Evolutionary conservation across 768 basidiomycete genomes (phyloP), one percentile per base, ranked within the genome.

Genomic region (Pholiota conissans): DNA sequence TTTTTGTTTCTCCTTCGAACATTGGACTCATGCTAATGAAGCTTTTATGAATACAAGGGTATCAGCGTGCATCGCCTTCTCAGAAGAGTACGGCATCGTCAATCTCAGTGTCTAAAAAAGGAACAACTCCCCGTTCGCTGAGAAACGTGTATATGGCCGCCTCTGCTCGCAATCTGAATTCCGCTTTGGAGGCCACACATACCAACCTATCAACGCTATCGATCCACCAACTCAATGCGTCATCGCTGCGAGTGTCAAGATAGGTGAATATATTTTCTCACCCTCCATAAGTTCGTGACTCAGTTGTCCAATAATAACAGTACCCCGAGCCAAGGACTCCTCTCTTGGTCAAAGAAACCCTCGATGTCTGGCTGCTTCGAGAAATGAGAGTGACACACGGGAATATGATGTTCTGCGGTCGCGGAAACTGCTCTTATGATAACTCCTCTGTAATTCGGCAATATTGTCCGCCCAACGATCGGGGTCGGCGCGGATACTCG

Each of bases 241-340:
- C 42, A 45, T 45, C 13, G 42, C 22, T 45, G 32, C 29, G 22
- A 18, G 49, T 32, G 16, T 32, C 29, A 24, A 26, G 29, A 40
- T 39, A 42, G 51, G 51, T 57, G 58, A 55, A 59, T 51, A 40
- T 49, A 57, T 61, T 55, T 58, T 56, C 48, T 56, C 48, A 48
- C 52, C 40, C n/a, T 56, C 45, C 54, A 29, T 47, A 55, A 47
- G 52, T 57, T 37, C 52, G 48, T 61, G 63, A 64, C 58, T 64
- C 63, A 53, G 51, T 27, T 28, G 49, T 50, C 58, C 63, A 60
- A 57, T 55, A 60, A 58, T 61, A 60, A 24, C 34, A 28, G 26
- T 49, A 46, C 59, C 51, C 49, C 37, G 45, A 54, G 45, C 57
- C 57, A 59, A 37, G 45, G 49, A 49, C 35, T 24, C 32, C 53